These are phyloP conservation scores for Stagonosporopsis vannaccii DNA, from an alignment of 2,329 filamentous ascomycete genomes.

Conservation along the genomic window DNA sequence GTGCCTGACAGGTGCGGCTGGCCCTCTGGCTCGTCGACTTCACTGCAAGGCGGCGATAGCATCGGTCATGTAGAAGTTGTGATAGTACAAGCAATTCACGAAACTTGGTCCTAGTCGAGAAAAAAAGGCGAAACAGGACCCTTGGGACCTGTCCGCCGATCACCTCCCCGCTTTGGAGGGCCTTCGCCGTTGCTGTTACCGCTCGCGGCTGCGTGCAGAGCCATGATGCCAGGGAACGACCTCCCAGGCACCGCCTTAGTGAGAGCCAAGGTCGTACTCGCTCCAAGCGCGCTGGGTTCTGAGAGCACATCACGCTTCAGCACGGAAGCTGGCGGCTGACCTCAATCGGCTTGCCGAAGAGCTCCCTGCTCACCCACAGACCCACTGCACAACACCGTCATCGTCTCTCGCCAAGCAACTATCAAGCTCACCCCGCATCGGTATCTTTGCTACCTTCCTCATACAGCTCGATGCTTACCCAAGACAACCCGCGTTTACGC, in stretches of 20 bases:
- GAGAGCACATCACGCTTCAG: not conserved
- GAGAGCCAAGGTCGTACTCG: not conserved
- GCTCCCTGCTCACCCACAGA: not conserved
- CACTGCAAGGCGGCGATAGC: not conserved
- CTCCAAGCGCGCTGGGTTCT: not conserved
- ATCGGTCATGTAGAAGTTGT: not conserved
- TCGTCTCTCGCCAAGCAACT: constrained; percentile 34
- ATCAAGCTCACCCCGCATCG: constrained; percentile 23
- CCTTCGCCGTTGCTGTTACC: not conserved
- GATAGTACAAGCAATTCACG: not conserved
- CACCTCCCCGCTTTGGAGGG: constrained; percentile 3
- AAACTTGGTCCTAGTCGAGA: not conserved
- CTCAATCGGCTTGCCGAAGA: not conserved
- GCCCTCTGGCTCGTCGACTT: not conserved
- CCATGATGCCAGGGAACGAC: constrained; percentile 1
- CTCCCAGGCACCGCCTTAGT: not conserved
- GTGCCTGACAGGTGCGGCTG: constrained; percentile 5
- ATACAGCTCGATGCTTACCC: constrained; percentile 35
- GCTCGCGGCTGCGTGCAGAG: not conserved
- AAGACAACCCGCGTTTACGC: constrained; percentile 16
- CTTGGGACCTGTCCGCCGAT: constrained; percentile 4
- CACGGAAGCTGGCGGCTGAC: not conserved
- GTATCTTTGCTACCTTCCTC: constrained; percentile 40
- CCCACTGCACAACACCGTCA: constrained; percentile 35
- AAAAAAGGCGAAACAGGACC: not conserved